These are phyloP conservation scores for Phanerochaete carnosa DNA, from an alignment of 768 basidiomycete species.

Conservation along the genomic window DNA sequence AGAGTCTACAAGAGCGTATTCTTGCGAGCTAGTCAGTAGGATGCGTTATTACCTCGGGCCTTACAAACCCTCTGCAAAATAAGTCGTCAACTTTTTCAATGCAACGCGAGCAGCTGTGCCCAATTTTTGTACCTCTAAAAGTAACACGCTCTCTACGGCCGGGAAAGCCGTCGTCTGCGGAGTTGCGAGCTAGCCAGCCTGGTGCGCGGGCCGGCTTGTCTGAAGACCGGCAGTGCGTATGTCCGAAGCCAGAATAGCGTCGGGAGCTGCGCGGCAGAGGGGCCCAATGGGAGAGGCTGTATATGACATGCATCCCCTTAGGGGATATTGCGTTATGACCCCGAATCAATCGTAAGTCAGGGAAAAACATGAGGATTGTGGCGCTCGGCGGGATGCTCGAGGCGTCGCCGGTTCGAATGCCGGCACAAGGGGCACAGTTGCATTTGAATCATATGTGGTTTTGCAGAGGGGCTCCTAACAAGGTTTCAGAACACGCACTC, in stretches of 20 bases:
- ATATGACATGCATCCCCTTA: background rate
- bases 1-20: background rate
- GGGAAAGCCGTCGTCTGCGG: too few relatives aligned
- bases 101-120: background rate
- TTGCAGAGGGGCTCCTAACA: background rate
- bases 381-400: background rate
- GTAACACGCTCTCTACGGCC: too few relatives aligned
- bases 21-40: background rate
- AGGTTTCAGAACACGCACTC: background rate
- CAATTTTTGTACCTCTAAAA: too few relatives aligned
- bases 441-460: background rate
- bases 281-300: background rate
- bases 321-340: conserved; percentile 1
- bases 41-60: background rate
- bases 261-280: background rate
- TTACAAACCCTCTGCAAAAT: background rate
- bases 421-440: background rate
- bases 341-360: background rate
- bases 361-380: background rate
- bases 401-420: background rate
- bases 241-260: background rate
- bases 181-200: too few relatives aligned
- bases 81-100: background rate
- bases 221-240: too few relatives aligned
- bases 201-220: too few relatives aligned